Conservation (phyloP, 495 filamentous ascomycete genomes). For the Hypoxylon cercidicola region DNA sequence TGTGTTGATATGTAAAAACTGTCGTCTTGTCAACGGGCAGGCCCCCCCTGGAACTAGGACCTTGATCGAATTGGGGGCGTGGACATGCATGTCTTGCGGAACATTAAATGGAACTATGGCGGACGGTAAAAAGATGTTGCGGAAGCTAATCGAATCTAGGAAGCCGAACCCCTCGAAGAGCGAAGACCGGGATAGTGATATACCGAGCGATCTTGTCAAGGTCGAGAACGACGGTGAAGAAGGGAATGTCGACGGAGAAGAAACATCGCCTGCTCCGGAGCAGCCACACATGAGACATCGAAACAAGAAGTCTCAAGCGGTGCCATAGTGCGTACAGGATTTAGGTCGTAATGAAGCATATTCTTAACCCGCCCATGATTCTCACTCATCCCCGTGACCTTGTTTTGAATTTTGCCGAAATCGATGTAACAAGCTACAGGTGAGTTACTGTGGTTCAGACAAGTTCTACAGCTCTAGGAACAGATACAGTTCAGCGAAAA, state of each 20-base stretch:
- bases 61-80: slow-evolving; percentile 82
- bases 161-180: slow-evolving; percentile 31
- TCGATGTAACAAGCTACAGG: too few relatives aligned
- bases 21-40: slow-evolving; percentile 93
- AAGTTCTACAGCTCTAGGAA: too few relatives aligned
- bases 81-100: slow-evolving; percentile 88
- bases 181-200: slow-evolving; percentile 46
- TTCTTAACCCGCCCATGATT: too few relatives aligned
- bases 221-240: slow-evolving; percentile 50
- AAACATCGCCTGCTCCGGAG: slow-evolving; percentile 14
- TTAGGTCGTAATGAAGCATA: background rate
- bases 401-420: too few relatives aligned
- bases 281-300: slow-evolving; percentile 27
- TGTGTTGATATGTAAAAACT: slow-evolving; percentile 84
- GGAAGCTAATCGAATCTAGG: slow-evolving; percentile 55
- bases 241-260: slow-evolving; percentile 33
- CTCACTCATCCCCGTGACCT: too few relatives aligned
- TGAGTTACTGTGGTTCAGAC: too few relatives aligned
- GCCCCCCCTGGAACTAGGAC: slow-evolving; percentile 87
- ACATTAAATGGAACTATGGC: slow-evolving; percentile 84
- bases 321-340: slow-evolving; percentile 26
- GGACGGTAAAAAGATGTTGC: slow-evolving; percentile 70
- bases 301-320: slow-evolving; percentile 45
- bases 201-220: slow-evolving; percentile 52
- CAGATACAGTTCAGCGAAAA: too few relatives aligned